Conservation (phyloP, 2,329 filamentous ascomycete species). For the Pleoardoris graminearum region DNA sequence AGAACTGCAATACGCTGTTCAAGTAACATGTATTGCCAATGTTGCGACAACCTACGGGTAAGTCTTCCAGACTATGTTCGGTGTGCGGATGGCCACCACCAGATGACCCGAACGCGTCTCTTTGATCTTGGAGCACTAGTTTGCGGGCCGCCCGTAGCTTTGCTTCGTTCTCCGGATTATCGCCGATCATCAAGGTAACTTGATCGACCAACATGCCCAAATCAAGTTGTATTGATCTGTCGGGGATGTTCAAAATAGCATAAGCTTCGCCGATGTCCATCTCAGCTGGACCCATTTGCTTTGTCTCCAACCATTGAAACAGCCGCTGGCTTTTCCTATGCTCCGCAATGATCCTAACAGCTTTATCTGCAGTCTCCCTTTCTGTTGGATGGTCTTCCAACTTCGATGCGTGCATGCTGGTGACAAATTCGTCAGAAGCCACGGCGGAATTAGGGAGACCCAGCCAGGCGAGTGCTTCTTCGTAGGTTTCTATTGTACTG, state of each 20-base stretch:
- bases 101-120: conserved; percentile 25
- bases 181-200: conserved; percentile 25
- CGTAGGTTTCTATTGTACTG: conserved; percentile 62
- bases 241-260: conserved; percentile 51
- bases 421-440: conserved; percentile 61
- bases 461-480: conserved; percentile 66
- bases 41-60: conserved; percentile 86
- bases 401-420: conserved; percentile 61
- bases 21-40: conserved; percentile 98
- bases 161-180: conserved; percentile 51
- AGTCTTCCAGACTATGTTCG: conserved; percentile 47
- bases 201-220: conserved; percentile 43
- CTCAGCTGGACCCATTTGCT: conserved; percentile 52
- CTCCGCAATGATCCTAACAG: conserved; percentile 62
- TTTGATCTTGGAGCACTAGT: conserved; percentile 48
- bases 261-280: conserved; percentile 56
- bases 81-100: conserved; percentile 13
- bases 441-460: conserved; percentile 47
- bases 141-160: conserved; percentile 52
- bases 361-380: conserved; percentile 57
- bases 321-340: conserved; percentile 60
- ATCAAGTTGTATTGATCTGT: conserved; percentile 57
- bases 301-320: conserved; percentile 57
- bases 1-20: conserved; percentile 93
- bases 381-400: conserved; percentile 55